Conservation (phyloP, 1,284 basidiomycete species). For the Boletus calvinii region DNA sequence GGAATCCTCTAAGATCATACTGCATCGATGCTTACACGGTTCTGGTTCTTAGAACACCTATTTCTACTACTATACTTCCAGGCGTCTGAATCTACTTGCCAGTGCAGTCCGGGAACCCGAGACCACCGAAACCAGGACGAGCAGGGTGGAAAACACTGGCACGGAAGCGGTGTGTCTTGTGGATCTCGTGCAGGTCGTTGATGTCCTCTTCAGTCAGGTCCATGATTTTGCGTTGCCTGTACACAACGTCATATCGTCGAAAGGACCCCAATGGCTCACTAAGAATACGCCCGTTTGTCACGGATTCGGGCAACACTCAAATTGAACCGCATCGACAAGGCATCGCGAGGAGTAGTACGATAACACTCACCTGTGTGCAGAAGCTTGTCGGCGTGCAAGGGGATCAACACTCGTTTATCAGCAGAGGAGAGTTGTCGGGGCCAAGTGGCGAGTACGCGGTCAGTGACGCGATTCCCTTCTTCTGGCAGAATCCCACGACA, state of each 20-base stretch:
- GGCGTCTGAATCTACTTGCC: conserved; percentile 28
- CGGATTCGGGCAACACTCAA: conserved; percentile 62
- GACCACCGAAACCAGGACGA: conserved; percentile 62
- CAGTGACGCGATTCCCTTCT: conserved; percentile 58
- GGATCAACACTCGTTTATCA: conserved; percentile 60
- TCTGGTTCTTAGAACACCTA: not conserved
- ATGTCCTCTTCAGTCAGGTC: conserved; percentile 60
- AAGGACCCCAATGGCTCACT: conserved; percentile 33
- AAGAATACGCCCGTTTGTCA: conserved; percentile 56
- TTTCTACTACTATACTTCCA: conserved; percentile 2
- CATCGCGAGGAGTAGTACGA: not conserved
- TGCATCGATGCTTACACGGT: not conserved
- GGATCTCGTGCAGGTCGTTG: conserved; percentile 51
- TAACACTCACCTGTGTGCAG: conserved; percentile 47
- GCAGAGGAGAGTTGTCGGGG: conserved; percentile 71
- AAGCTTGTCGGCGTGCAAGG: conserved; percentile 63
- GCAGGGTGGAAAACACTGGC: conserved; percentile 59
- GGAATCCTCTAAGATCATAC: not conserved
- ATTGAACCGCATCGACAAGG: not conserved
- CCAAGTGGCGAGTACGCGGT: conserved; percentile 80
- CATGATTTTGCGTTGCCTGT: conserved; percentile 53
- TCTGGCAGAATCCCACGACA: conserved; percentile 57
- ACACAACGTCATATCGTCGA: not conserved
- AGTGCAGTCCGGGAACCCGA: conserved; percentile 67
- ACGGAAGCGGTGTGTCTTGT: conserved; percentile 59